These are phyloP conservation scores for Dactylella cylindrospora DNA, from an alignment of 2,329 filamentous ascomycete species.

Conservation along the genomic window DNA sequence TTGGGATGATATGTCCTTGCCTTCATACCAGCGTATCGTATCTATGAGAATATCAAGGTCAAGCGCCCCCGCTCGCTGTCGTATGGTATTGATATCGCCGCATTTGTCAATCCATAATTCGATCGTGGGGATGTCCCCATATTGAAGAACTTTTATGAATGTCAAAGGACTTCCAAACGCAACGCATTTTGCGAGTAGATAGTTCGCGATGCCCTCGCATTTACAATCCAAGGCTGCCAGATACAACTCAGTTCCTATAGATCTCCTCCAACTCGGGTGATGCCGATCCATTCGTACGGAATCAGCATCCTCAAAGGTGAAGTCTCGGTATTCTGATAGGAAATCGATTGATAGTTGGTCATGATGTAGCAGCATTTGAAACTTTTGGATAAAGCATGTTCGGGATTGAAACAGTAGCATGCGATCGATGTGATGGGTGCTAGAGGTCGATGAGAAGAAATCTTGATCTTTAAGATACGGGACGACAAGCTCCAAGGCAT, in stretches of 20 bases:
- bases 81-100: neutral
- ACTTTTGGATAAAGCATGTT: neutral
- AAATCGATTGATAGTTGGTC: no score
- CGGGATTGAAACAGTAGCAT: neutral
- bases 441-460: neutral
- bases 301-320: no score
- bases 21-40: no score
- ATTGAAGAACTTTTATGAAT: neutral
- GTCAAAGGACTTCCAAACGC: neutral
- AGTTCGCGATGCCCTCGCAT: neutral
- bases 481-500: neutral
- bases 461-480: neutral
- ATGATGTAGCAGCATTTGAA: neutral
- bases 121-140: neutral
- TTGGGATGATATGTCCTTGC: no score
- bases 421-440: no score
- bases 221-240: neutral
- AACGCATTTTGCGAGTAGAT: constrained; percentile 1
- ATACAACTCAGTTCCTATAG: neutral
- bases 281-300: neutral
- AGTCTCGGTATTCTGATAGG: no score
- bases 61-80: no score
- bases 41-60: no score
- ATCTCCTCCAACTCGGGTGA: neutral
- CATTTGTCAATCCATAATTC: constrained; percentile 5